Base-by-base conservation (phyloP, 441 rosid genomes). In the Mallotus repandus region DNA sequence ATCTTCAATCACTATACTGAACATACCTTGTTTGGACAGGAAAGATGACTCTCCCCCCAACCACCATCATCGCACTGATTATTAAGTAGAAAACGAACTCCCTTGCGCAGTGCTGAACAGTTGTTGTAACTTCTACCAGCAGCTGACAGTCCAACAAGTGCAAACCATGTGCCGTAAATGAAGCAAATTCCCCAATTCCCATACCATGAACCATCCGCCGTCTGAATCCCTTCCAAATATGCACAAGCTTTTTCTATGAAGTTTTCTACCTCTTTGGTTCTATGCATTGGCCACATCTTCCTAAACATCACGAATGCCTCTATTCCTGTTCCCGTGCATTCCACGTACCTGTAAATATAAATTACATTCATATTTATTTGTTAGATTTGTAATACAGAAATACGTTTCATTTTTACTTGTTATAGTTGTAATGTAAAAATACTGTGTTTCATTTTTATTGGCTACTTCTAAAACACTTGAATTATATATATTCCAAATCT, bases 161-260 rank as follows among this genome's bases (percentile, higher is more conserved):
- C 91, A 71, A 91, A 91, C 92, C 94, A 88, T 22, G 91, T 79
- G 22, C 88, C 91, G 70, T 89, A 92, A 1, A 84, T 83, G 86
- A 86, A 92, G 79, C 96, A 90, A 0, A 92, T 84, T 68, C 94
- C 96, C 97, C 97, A 92, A 11, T 80, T 82, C 53, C 96, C 91
- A 18, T 85, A 84, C 92, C 96, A 91, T 48, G 93, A 87, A 35
- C 93, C 93, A 58, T 89, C 93, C 0, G 84, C 73, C 73, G 73
- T 82, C 75, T 91, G 94, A 55, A 73, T 74, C 38, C 54, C 73
- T 82, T 83, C 80, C 13, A 90, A 64, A 63, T 68, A 90, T 7
- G 73, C 15, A 7, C 78, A 68, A 7, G 86, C 91, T 35, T 83
- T 86, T 6, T 74, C 43, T 2, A 89, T 73, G 73, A 81, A 84